Base-by-base conservation (phyloP, 2,329 filamentous ascomycete species). In the Fusarium scirpi region DNA sequence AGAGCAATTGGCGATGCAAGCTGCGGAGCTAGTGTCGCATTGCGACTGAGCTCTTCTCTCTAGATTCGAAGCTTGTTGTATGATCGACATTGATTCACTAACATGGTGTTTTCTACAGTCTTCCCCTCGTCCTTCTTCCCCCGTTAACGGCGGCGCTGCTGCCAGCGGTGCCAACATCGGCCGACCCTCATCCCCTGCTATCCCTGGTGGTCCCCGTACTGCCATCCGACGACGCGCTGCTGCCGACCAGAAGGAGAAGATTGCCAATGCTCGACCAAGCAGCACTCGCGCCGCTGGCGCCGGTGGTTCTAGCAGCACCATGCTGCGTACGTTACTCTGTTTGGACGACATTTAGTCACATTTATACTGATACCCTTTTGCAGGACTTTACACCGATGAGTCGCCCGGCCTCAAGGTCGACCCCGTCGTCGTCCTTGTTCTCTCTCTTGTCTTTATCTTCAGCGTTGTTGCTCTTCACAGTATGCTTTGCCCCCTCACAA, bases 361-460 rank as follows among this genome's bases (percentile, higher is more conserved):
- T 25, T 52, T 65, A 24, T 66, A 27, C 76, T 83, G 63, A 82
- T 69, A n/a, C 34, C n/a, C 2, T 25, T 22, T 30, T 66, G 45
- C 66, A 94, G 92, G 90, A 83, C 91, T 99, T 46, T 99, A 99
- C 90, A 99, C 96, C 62, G 96, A 99, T 80, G 96, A 99, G 86
- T 97, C 93, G 72, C 96, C 96, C 63, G 96, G 96, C 69, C 86
- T 99, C 77, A 97, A 98, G 86, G 96, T 99, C 72, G 96, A 99
- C 82, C 96, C 96, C 24, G 96, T 99, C 65, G 94, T 99, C 73
- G 95, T 99, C 71, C 88, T 99, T 78, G 96, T 98, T 74, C 87
- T 99, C 76, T 97, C 94, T 78, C 89, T 99, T 77, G 96, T 97
- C 69, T 99, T 99, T 84, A 99, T 99, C 83, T 98, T 99, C 86